Percentiles rank a stretch among this genome's conserved stretches.
These are phyloP conservation scores for Penicillium steckii DNA, from an alignment of 495 filamentous ascomycete species.

Conservation along the genomic window DNA sequence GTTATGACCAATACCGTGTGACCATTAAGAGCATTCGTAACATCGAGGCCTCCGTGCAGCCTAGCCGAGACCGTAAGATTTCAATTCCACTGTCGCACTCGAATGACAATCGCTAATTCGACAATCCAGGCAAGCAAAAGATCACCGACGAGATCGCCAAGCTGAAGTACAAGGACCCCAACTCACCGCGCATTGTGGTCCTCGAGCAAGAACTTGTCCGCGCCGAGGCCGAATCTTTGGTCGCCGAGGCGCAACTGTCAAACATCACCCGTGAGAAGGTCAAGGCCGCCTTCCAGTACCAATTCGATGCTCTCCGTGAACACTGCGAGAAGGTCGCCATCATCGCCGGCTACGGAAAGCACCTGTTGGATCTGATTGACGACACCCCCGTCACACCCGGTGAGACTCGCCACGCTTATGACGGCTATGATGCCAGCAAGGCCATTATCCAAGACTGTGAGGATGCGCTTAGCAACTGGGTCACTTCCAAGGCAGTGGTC, in stretches of 20 bases:
- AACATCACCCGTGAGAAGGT: slow-evolving; percentile 99
- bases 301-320: slow-evolving; percentile 95
- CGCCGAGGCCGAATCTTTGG: slow-evolving; percentile 95
- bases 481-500: slow-evolving; percentile 82
- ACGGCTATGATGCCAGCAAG: slow-evolving; percentile 98
- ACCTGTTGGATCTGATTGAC: slow-evolving; percentile 90
- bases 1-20: slow-evolving; percentile 98
- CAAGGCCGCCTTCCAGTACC: slow-evolving; percentile 96
- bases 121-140: slow-evolving; percentile 82
- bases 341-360: slow-evolving; percentile 96
- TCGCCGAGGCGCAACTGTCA: slow-evolving; percentile 95
- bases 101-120: slow-evolving; percentile 1
- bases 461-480: slow-evolving; percentile 96
- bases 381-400: slow-evolving; percentile 96
- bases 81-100: background rate
- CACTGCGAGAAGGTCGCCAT: slow-evolving; percentile 98
- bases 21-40: slow-evolving; percentile 99
- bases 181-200: slow-evolving; percentile 94
- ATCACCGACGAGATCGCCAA: slow-evolving; percentile 99
- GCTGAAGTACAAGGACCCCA: slow-evolving; percentile 98
- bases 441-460: slow-evolving; percentile 99
- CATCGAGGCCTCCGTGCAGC: slow-evolving; percentile 97
- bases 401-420: slow-evolving; percentile 93
- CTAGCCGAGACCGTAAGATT: slow-evolving; percentile 91
- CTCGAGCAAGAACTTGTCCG: slow-evolving; percentile 98